A percentile compares a stretch with the other conserved stretches of the same genome.
phyloP scores from a whole-genome alignment of 129 eudicot species.

The Helianthus tuberosus region DNA sequence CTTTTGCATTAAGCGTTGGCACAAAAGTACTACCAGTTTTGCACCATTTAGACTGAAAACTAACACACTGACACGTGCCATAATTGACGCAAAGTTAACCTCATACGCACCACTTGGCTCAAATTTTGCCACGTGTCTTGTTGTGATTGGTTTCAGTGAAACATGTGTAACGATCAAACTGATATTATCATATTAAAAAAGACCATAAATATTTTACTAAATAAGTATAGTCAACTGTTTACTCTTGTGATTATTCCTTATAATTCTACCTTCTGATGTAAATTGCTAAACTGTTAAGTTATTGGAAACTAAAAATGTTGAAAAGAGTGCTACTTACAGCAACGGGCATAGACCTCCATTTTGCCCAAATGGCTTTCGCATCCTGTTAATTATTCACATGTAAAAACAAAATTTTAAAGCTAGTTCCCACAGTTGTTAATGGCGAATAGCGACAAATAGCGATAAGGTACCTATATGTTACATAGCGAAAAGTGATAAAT shows the following conservation, averaged over 20 bases:
- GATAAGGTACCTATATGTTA: too few species aligned
- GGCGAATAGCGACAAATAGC: too few species aligned
- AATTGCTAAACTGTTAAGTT: neutral
- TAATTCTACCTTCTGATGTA: neutral
- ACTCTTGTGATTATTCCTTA: neutral
- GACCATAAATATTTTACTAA: too few species aligned
- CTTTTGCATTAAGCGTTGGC: too few species aligned
- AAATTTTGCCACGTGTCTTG: neutral
- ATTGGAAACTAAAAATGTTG: neutral
- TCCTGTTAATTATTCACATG: slow-evolving; percentile 43
- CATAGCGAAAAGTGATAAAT: too few species aligned
- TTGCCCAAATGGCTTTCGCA: slow-evolving; percentile 82
- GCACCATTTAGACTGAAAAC: neutral
- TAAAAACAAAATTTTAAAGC: neutral
- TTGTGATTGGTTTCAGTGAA: too few species aligned
- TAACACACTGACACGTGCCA: neutral
- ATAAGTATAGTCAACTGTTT: too few species aligned
- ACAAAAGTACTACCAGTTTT: neutral
- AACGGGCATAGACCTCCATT: slow-evolving; percentile 67
- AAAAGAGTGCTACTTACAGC: slow-evolving; percentile 37
- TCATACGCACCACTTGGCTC: neutral
- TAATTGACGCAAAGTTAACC: neutral
- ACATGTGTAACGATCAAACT: too few species aligned
- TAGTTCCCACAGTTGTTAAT: too few species aligned
- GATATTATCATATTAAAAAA: too few species aligned